A percentile compares a stretch with the other conserved stretches of the same genome.
Evolutionary conservation across 257 asterid species (phyloP).

Genomic region (Gentiana straminea): DNA sequence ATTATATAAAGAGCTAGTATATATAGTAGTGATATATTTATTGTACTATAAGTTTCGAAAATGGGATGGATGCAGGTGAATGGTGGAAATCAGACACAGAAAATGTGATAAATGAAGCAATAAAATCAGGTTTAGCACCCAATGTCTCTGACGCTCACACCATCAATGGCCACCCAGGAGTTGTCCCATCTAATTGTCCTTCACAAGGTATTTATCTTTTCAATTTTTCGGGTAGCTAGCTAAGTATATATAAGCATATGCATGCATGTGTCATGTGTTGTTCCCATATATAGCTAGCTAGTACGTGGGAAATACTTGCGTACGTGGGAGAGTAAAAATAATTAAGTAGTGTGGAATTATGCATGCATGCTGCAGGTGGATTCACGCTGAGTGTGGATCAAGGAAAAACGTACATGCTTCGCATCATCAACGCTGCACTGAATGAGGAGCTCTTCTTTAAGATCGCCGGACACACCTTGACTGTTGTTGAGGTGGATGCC

Average conservation of each 20-base stretch:
- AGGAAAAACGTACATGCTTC: constrained; percentile 68
- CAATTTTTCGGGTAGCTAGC: neutral
- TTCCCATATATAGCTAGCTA: no score
- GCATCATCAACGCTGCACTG: constrained; percentile 85
- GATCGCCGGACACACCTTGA: constrained; percentile 73
- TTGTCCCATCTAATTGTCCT: constrained; percentile 33
- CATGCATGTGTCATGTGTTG: no score
- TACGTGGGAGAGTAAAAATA: no score
- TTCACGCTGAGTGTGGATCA: constrained; percentile 49
- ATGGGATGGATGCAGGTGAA: constrained; percentile 35
- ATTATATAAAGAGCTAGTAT: neutral
- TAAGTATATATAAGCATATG: neutral
- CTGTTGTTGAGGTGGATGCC: constrained; percentile 91
- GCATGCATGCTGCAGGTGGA: constrained; percentile 31
- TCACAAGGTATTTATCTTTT: constrained; percentile 25
- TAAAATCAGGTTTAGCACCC: constrained; percentile 64
- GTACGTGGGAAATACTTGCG: no score
- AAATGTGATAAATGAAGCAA: constrained; percentile 65
- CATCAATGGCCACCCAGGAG: constrained; percentile 78
- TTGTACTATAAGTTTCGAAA: no score
- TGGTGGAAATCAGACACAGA: constrained; percentile 98
- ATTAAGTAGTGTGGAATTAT: no score
- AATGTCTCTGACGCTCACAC: constrained; percentile 94
- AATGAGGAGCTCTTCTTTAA: constrained; percentile 88
- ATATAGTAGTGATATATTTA: neutral